Evolutionary conservation across 2,329 filamentous ascomycete genomes (phyloP).

Genomic region (Exophiala alcalophila): DNA sequence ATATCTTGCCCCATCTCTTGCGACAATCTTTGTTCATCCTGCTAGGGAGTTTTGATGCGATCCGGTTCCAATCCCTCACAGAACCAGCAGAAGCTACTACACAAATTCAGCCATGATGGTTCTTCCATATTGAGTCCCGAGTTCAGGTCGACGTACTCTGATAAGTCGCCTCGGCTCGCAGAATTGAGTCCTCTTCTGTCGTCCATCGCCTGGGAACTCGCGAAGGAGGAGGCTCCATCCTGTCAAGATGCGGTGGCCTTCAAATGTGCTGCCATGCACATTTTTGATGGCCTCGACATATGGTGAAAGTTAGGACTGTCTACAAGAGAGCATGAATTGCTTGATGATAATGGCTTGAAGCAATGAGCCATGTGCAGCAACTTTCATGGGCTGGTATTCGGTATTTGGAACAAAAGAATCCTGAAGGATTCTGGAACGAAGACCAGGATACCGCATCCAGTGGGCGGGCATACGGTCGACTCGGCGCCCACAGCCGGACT

Average conservation of each 20-base stretch:
- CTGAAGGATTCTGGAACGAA: conserved; percentile 3
- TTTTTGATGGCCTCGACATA: not conserved
- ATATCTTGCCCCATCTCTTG: conserved; percentile 45
- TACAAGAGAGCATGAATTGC: too few species aligned
- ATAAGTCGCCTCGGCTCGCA: conserved; percentile 10
- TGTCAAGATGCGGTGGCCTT: not conserved
- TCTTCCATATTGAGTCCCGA: not conserved
- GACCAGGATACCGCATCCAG: too few species aligned
- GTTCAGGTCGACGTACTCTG: conserved; percentile 5
- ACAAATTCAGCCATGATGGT: not conserved
- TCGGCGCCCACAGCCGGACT: conserved; percentile 2
- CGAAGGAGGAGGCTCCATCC: conserved; percentile 4
- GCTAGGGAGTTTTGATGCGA: conserved; percentile 39
- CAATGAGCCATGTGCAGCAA: too few species aligned
- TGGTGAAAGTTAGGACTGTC: not conserved
- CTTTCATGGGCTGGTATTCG: not conserved
- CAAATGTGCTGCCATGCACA: conserved; percentile 1
- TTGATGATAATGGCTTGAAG: too few species aligned
- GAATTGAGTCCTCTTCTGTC: conserved; percentile 16
- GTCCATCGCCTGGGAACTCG: conserved; percentile 19
- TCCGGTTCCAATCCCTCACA: conserved; percentile 38
- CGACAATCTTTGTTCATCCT: conserved; percentile 47
- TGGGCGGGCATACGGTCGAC: conserved; percentile 3
- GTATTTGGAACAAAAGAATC: conserved; percentile 3
- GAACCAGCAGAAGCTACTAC: conserved; percentile 20